phyloP scores from a whole-genome alignment of 345 rosid species.

The Hirschfeldia incana region DNA sequence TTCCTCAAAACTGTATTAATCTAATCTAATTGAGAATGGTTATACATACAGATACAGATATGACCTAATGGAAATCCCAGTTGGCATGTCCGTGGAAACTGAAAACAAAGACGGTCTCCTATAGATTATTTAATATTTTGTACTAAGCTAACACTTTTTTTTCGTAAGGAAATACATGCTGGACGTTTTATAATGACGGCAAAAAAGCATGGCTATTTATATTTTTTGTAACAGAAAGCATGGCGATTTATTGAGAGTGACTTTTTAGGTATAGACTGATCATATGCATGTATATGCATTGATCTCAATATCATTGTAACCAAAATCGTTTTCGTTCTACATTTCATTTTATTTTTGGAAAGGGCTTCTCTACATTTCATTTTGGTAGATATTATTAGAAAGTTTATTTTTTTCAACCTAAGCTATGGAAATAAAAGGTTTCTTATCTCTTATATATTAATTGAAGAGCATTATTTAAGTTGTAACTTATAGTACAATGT shows the following conservation, averaged over 20 bases:
- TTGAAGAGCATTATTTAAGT: no score
- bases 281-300: no score
- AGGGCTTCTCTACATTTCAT: no score
- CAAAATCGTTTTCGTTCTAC: neutral
- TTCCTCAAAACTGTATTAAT: no score
- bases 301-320: neutral
- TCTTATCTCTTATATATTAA: no score
- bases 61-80: neutral
- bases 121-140: neutral
- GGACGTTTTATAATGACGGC: neutral
- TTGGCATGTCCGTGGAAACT: neutral
- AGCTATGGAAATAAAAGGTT: no score
- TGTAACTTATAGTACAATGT: no score
- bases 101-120: neutral
- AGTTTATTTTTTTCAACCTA: no score
- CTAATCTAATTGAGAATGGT: neutral
- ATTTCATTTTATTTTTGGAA: neutral
- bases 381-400: no score
- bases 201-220: neutral
- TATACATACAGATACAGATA: neutral
- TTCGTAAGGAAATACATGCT: neutral
- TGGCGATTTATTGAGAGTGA: neutral
- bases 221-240: neutral
- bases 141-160: neutral
- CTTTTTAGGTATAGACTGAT: neutral